Percentiles rank a stretch among this genome's conserved stretches.
Conservation (phyloP, 208 protist species). For the Novymonas esmeraldas region DNA sequence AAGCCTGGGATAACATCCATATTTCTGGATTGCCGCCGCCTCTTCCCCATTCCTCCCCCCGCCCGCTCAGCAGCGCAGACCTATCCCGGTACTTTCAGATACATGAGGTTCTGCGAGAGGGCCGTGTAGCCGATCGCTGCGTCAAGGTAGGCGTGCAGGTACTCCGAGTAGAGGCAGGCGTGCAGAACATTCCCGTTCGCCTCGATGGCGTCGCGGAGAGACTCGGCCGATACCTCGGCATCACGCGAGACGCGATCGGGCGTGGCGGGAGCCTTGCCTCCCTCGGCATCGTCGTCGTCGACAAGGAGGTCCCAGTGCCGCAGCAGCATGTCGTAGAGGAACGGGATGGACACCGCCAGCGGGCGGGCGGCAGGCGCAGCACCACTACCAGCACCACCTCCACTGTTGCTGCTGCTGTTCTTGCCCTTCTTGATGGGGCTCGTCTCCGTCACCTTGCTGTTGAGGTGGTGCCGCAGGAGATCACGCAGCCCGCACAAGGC, state of each 20-base stretch:
- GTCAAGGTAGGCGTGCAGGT: conserved; percentile 66
- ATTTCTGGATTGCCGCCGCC: too few species aligned
- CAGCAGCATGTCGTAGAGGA: conserved; percentile 32
- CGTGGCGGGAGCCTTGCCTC: not conserved
- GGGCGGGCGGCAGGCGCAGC: conserved; percentile 8
- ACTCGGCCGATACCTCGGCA: not conserved
- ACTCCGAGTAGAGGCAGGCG: conserved; percentile 59
- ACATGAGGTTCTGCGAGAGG: conserved; percentile 72
- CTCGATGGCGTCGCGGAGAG: conserved; percentile 29
- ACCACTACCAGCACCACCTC: too few species aligned
- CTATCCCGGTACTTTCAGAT: conserved; percentile 13
- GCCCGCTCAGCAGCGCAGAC: not conserved
- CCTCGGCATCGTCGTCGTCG: conserved; percentile 2
- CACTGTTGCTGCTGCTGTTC: conserved; percentile 30
- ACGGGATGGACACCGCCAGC: conserved; percentile 12
- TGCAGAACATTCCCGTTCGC: conserved; percentile 36
- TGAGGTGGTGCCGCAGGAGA: conserved; percentile 16
- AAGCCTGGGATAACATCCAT: too few species aligned
- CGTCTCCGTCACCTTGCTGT: conserved; percentile 30
- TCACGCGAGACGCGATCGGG: not conserved
- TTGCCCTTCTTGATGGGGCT: conserved; percentile 33
- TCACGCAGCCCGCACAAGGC: conserved; percentile 43
- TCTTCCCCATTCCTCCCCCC: not conserved
- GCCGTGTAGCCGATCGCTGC: conserved; percentile 64
- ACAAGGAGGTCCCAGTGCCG: conserved; percentile 32